A percentile compares a stretch with the other conserved stretches of the same genome.
Evolutionary conservation across 257 asterid genomes (phyloP).

Genomic region (Solanum clarkiae): DNA sequence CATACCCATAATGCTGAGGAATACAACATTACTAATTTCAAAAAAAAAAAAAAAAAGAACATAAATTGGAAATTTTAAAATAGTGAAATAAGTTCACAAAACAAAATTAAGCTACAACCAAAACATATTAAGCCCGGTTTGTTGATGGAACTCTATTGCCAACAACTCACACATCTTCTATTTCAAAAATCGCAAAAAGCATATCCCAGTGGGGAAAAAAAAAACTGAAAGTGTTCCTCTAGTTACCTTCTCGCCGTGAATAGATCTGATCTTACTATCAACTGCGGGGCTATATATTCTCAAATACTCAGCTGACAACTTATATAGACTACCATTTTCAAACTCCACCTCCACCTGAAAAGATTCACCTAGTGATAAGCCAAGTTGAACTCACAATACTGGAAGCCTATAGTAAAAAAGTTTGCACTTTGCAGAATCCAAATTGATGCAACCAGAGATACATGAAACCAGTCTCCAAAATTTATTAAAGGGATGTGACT

Average conservation of each 20-base stretch:
- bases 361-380: not conserved
- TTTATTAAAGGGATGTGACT: not conserved
- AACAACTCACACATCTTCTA: not conserved
- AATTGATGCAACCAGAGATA: not conserved
- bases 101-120: not conserved
- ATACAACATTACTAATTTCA: too few species aligned
- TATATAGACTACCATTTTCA: constrained; percentile 37
- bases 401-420: not conserved
- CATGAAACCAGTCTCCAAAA: not conserved
- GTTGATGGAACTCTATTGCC: not conserved
- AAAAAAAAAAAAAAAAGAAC: not conserved
- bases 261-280: constrained; percentile 76
- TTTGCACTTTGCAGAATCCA: not conserved
- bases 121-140: not conserved
- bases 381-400: not conserved
- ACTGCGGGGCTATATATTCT: constrained; percentile 81
- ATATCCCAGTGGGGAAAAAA: not conserved
- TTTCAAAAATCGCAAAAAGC: not conserved
- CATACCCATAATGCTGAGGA: too few species aligned
- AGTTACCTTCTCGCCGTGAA: constrained; percentile 78
- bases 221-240: not conserved
- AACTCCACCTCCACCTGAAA: constrained; percentile 70
- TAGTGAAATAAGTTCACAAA: not conserved
- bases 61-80: not conserved
- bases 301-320: constrained; percentile 71